These are phyloP conservation scores for Ceratocystis harringtonii DNA, from an alignment of 2,329 filamentous ascomycete species.

Conservation along the genomic window DNA sequence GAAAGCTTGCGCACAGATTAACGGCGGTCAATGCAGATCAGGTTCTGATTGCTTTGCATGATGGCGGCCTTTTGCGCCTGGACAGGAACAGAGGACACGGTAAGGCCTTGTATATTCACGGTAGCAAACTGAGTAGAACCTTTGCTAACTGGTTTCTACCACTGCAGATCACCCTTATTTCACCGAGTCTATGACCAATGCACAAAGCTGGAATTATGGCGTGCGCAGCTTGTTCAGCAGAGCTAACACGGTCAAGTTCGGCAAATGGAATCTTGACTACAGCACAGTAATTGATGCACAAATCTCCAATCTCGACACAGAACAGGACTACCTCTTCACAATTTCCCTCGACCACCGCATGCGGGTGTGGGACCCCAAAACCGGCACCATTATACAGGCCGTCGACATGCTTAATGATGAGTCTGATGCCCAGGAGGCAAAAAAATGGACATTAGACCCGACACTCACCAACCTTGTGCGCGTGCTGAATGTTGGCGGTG, in stretches of 20 bases:
- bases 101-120: constrained; percentile 23
- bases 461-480: constrained; percentile 63
- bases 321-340: constrained; percentile 43
- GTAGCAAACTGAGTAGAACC: neutral
- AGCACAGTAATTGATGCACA: constrained; percentile 51
- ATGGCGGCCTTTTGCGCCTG: constrained; percentile 60
- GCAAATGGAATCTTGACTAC: constrained; percentile 49
- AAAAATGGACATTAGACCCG: constrained; percentile 66
- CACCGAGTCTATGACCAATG: constrained; percentile 59
- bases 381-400: constrained; percentile 59
- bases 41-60: constrained; percentile 65
- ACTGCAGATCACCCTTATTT: constrained; percentile 30
- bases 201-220: constrained; percentile 56
- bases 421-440: constrained; percentile 49
- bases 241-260: constrained; percentile 47
- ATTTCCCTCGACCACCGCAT: constrained; percentile 80
- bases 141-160: constrained; percentile 18
- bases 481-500: constrained; percentile 44
- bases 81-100: constrained; percentile 40
- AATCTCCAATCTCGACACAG: constrained; percentile 36
- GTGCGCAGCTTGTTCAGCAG: constrained; percentile 51
- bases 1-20: constrained; percentile 68
- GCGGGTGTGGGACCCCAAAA: constrained; percentile 77
- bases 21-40: constrained; percentile 58
- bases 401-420: constrained; percentile 62